phyloP scores from a whole-genome alignment of 2,329 filamentous ascomycete species.

The Gnomoniopsis sp. region DNA sequence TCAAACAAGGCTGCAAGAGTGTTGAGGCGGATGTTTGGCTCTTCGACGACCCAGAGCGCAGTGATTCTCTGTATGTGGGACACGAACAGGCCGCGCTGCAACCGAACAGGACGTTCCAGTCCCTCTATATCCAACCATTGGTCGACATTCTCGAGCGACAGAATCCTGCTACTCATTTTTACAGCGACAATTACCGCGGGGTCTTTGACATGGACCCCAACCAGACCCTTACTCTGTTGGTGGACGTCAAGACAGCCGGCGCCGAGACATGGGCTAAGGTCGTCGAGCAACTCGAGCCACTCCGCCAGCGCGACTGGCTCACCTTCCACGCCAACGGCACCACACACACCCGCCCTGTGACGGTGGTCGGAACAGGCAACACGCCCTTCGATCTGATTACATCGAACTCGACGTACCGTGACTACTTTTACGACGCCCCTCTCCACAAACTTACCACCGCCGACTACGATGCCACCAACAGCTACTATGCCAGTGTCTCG shows the following conservation, averaged over 20 bases:
- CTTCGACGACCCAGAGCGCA: slow-evolving; percentile 35
- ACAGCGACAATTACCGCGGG: slow-evolving; percentile 44
- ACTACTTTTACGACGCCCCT: slow-evolving; percentile 66
- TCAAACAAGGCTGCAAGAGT: slow-evolving; percentile 56
- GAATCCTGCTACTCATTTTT: slow-evolving; percentile 46
- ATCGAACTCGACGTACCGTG: slow-evolving; percentile 50
- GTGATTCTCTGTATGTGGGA: slow-evolving; percentile 56
- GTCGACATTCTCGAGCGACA: slow-evolving; percentile 53
- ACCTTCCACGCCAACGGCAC: slow-evolving; percentile 47
- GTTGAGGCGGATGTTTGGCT: slow-evolving; percentile 71
- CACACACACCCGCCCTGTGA: slow-evolving; percentile 55
- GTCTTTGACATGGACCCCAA: slow-evolving; percentile 52
- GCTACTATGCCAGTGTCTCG: slow-evolving; percentile 62
- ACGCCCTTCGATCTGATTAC: slow-evolving; percentile 55
- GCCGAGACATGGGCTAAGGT: slow-evolving; percentile 50
- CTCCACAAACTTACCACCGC: slow-evolving; percentile 38
- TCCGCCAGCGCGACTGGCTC: slow-evolving; percentile 57
- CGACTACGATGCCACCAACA: slow-evolving; percentile 51
- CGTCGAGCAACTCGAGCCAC: slow-evolving; percentile 51
- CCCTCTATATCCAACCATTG: slow-evolving; percentile 64
- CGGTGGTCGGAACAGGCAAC: slow-evolving; percentile 66
- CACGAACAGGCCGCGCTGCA: slow-evolving; percentile 56
- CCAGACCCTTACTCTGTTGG: slow-evolving; percentile 58
- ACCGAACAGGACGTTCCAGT: slow-evolving; percentile 53
- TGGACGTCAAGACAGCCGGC: slow-evolving; percentile 66